Conservation (phyloP, 192 early-diverging fungal genomes). For the Coemansia sp. region DNA sequence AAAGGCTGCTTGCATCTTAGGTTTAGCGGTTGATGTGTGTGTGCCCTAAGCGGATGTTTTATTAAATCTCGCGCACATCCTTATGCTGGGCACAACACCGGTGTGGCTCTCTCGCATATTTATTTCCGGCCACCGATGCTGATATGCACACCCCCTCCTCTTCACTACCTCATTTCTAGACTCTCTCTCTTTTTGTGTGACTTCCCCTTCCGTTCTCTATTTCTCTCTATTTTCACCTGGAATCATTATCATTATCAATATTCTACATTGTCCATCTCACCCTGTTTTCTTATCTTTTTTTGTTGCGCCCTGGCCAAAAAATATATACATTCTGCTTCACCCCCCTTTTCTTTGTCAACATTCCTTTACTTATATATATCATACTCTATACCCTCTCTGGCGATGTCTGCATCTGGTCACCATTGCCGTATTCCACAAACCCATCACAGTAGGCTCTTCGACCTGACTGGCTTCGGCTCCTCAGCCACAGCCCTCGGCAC, state of each 20-base stretch:
- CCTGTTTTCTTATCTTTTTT: not conserved
- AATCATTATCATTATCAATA: constrained; percentile 5
- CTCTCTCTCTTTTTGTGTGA: too few relatives aligned
- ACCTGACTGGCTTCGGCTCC: constrained; percentile 28
- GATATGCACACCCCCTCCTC: too few relatives aligned
- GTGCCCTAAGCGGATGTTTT: too few relatives aligned
- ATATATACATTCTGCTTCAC: not conserved
- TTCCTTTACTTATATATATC: not conserved
- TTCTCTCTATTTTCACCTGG: not conserved
- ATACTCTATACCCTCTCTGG: constrained; percentile 1
- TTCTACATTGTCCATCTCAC: not conserved
- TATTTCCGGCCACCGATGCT: too few relatives aligned
- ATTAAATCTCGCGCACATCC: too few relatives aligned
- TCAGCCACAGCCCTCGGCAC: constrained; percentile 12
- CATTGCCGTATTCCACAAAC: not conserved
- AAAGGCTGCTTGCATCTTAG: too few relatives aligned
- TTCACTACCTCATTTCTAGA: too few relatives aligned
- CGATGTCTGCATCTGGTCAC: constrained; percentile 8
- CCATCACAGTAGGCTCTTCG: constrained; percentile 32
- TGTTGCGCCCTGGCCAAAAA: too few relatives aligned
- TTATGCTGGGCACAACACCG: too few relatives aligned
- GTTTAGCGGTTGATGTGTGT: too few relatives aligned
- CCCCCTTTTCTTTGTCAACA: not conserved
- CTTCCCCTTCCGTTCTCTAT: too few relatives aligned
- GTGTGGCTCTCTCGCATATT: too few relatives aligned